Conservation (phyloP, 805 yeast species). For the Wickerhamomyces rabaulensis region DNA sequence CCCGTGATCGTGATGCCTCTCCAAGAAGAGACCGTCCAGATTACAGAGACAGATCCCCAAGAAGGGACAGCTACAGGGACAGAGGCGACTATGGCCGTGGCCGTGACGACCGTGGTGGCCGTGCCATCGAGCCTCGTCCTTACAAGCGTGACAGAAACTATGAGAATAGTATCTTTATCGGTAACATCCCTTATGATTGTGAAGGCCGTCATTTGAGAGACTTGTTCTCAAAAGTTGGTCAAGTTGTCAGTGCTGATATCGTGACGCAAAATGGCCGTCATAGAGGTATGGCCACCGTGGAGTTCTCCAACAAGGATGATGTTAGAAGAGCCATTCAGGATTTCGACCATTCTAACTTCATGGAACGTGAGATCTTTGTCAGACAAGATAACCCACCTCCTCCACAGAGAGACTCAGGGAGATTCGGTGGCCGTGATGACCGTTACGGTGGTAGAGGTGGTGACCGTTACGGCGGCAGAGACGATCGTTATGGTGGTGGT, state of each 20-base stretch:
- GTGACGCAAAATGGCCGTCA: constrained; percentile 74
- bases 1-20: constrained; percentile 25
- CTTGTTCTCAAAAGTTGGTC: constrained; percentile 55
- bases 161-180: constrained; percentile 65
- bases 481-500: constrained; percentile 8
- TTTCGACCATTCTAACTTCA: constrained; percentile 57
- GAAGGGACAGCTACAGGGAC: constrained; percentile 36
- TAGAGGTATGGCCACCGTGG: constrained; percentile 90
- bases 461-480: constrained; percentile 2
- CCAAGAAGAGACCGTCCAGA: constrained; percentile 23
- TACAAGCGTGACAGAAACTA: constrained; percentile 51
- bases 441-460: constrained; percentile 13
- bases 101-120: constrained; percentile 22
- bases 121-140: constrained; percentile 12
- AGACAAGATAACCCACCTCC: constrained; percentile 92
- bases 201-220: constrained; percentile 56
- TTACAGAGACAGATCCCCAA: constrained; percentile 23
- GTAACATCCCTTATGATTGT: constrained; percentile 65
- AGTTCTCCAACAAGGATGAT: constrained; percentile 58
- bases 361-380: constrained; percentile 79
- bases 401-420: constrained; percentile 15
- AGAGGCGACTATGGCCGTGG: constrained; percentile 27
- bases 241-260: constrained; percentile 76
- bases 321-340: constrained; percentile 68
- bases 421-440: constrained; percentile 4